Conservation (phyloP, 106 monocot species). For the Phalaenopsis equestris region DNA sequence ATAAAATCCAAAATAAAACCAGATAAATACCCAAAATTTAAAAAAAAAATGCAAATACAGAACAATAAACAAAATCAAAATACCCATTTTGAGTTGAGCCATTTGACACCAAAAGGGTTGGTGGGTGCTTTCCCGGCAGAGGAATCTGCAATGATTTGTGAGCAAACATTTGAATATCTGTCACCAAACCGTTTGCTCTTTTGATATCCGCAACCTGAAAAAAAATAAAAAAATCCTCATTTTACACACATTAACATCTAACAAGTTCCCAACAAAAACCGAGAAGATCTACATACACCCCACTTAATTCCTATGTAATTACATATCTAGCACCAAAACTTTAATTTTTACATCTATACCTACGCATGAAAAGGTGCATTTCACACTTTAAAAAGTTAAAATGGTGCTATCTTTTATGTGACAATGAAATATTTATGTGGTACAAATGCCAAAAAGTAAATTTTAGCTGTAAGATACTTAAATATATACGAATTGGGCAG, state of each 20-base stretch:
- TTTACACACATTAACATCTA: not conserved
- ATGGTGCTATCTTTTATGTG: no score
- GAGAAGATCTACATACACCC: no score
- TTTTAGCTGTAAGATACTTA: no score
- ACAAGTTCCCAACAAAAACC: not conserved
- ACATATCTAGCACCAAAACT: no score
- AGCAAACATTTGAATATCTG: slow-evolving; percentile 89
- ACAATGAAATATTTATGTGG: no score
- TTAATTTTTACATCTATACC: no score
- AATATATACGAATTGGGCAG: no score
- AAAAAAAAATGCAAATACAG: not conserved
- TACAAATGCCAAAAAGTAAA: no score
- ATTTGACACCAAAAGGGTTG: slow-evolving; percentile 42
- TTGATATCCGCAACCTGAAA: slow-evolving; percentile 73
- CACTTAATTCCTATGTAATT: no score
- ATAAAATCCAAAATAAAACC: not conserved
- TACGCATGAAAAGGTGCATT: no score
- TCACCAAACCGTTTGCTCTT: slow-evolving; percentile 80
- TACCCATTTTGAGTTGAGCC: slow-evolving; percentile 25
- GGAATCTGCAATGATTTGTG: slow-evolving; percentile 82
- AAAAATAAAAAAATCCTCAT: not conserved
- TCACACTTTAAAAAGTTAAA: no score
- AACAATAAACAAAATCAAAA: not conserved
- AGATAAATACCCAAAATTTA: not conserved
- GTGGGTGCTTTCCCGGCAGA: slow-evolving; percentile 67